A percentile compares a stretch with the other conserved stretches of the same genome.
These are phyloP conservation scores for Xylariales sp. DNA, from an alignment of 2,329 filamentous ascomycete genomes.

Conservation along the genomic window DNA sequence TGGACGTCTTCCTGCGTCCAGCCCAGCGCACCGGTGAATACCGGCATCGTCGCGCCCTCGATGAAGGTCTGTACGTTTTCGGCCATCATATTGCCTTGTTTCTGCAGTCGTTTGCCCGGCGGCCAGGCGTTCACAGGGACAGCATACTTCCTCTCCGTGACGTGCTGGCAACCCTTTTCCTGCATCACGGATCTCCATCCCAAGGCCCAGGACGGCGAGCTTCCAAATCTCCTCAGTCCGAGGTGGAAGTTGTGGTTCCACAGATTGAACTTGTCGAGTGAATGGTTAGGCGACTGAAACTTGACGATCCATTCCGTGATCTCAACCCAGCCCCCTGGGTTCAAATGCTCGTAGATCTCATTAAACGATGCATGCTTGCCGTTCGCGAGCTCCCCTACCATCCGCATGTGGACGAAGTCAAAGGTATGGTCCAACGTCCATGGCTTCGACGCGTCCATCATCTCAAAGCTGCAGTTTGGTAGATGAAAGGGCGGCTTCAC, in stretches of 20 bases:
- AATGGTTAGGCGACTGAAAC: slow-evolving; percentile 26
- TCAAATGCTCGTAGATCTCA: slow-evolving; percentile 26
- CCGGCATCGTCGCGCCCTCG: slow-evolving; percentile 18
- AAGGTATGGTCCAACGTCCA: slow-evolving; percentile 23
- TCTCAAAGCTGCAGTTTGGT: slow-evolving; percentile 25
- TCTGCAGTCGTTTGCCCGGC: slow-evolving; percentile 25
- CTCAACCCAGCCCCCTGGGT: slow-evolving; percentile 30
- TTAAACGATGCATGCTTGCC: slow-evolving; percentile 22
- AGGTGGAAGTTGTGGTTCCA: slow-evolving; percentile 10
- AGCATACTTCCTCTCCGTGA: slow-evolving; percentile 23
- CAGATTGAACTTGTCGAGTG: slow-evolving; percentile 1
- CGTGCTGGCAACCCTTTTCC: slow-evolving; percentile 20
- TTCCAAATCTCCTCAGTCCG: slow-evolving; percentile 25
- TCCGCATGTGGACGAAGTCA: slow-evolving; percentile 29
- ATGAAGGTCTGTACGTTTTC: slow-evolving; percentile 23
- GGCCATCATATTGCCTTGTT: slow-evolving; percentile 24
- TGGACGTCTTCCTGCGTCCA: slow-evolving; percentile 21
- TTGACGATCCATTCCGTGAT: slow-evolving; percentile 30
- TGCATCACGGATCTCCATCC: slow-evolving; percentile 20
- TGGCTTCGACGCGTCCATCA: slow-evolving; percentile 22
- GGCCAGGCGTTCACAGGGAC: slow-evolving; percentile 25
- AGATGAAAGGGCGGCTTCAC: slow-evolving; percentile 20
- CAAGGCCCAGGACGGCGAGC: slow-evolving; percentile 23
- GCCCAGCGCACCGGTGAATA: slow-evolving; percentile 18
- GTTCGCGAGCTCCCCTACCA: slow-evolving; percentile 23